phyloP scores from a whole-genome alignment of 495 filamentous ascomycete species.

The Amniculicola lignicola region DNA sequence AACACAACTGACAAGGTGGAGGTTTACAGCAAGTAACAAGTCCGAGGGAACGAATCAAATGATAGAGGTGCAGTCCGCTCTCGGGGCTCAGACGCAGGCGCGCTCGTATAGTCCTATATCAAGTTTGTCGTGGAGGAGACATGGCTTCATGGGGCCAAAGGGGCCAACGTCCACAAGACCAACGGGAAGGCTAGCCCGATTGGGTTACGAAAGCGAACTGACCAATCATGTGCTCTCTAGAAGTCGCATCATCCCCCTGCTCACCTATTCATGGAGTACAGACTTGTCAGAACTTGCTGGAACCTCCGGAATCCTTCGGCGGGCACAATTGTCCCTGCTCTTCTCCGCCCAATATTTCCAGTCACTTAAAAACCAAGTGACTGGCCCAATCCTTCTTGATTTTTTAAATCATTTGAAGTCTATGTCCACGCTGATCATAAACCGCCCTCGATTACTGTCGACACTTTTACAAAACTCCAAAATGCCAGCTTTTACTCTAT shows the following conservation, averaged over 20 bases:
- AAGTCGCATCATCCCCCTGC: neutral
- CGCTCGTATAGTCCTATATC: too few species aligned
- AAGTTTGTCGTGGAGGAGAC: constrained; percentile 6
- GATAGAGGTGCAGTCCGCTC: neutral
- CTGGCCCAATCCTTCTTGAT: constrained; percentile 10
- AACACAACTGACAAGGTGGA: constrained; percentile 6
- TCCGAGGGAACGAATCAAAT: constrained; percentile 16
- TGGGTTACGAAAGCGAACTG: constrained; percentile 14
- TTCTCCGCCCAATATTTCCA: neutral
- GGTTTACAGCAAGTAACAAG: constrained; percentile 4
- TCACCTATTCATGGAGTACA: too few species aligned
- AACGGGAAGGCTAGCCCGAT: constrained; percentile 9
- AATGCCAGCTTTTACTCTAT: constrained; percentile 24
- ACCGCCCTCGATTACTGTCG: constrained; percentile 9
- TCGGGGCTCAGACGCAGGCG: constrained; percentile 4
- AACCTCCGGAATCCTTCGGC: neutral
- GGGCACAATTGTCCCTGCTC: neutral
- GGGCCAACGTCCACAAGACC: too few species aligned
- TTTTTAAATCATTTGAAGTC: neutral
- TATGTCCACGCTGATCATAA: constrained; percentile 19
- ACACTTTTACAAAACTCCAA: constrained; percentile 17
- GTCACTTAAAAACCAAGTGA: constrained; percentile 16
- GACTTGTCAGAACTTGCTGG: too few species aligned
- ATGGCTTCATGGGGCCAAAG: too few species aligned
- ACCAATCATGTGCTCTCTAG: constrained; percentile 11